A percentile compares a stretch with the other conserved stretches of the same genome.
Conservation (phyloP, 1,284 basidiomycete genomes). For the Hymenochaete sp. region DNA sequence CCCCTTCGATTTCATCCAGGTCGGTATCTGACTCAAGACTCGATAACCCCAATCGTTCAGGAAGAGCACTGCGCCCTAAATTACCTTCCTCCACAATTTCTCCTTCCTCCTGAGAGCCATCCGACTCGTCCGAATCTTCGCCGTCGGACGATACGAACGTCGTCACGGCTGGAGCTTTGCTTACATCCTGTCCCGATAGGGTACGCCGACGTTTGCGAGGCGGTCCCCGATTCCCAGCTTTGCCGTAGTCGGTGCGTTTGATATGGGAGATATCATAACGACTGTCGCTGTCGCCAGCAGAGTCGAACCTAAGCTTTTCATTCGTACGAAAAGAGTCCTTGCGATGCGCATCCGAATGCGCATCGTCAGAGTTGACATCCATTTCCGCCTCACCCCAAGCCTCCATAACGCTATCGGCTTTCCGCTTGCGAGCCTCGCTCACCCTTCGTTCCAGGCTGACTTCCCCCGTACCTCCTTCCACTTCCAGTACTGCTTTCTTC, state of each 20-base stretch:
- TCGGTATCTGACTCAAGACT: conserved; percentile 3
- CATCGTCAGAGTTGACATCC: conserved; percentile 26
- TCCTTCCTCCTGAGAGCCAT: not conserved
- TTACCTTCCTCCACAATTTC: not conserved
- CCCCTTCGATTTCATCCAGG: conserved; percentile 13
- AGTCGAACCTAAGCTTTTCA: conserved; percentile 16
- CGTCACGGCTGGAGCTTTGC: conserved; percentile 22
- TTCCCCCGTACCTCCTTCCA: conserved; percentile 17
- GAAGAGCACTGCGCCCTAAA: not conserved
- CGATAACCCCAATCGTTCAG: not conserved
- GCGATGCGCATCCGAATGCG: conserved; percentile 9
- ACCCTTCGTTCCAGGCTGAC: conserved; percentile 7
- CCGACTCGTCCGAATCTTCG: conserved; percentile 28
- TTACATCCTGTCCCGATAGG: conserved; percentile 30
- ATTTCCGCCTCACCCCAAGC: conserved; percentile 37
- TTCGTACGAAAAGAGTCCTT: conserved; percentile 10
- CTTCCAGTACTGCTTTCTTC: conserved; percentile 24
- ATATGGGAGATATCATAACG: conserved; percentile 47
- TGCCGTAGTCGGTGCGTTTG: too few species aligned
- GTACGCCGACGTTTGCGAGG: conserved; percentile 40
- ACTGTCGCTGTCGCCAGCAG: conserved; percentile 34
- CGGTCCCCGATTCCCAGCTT: conserved; percentile 31
- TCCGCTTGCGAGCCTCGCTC: conserved; percentile 15
- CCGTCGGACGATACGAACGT: conserved; percentile 39
- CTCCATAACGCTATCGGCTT: conserved; percentile 29